Percentiles rank a stretch among this genome's conserved stretches.
Conservation (phyloP, 1,139 yeast species). For the Protomyces inouyei region DNA sequence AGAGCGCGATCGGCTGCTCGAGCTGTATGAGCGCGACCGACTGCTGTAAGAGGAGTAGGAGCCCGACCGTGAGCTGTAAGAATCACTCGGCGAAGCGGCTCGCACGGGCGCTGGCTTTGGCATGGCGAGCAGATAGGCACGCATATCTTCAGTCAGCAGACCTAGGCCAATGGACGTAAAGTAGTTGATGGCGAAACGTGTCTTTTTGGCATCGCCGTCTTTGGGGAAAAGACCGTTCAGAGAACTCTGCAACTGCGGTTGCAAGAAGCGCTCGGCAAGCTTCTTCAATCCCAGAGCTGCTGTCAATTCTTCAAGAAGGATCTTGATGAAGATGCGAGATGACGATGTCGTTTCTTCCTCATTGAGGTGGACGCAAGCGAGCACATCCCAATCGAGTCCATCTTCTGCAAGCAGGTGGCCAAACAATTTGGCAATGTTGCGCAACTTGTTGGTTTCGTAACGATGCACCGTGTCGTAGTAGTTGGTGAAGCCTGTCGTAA, state of each 20-base stretch:
- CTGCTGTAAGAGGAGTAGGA: slow-evolving; percentile 1
- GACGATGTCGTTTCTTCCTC: slow-evolving; percentile 74
- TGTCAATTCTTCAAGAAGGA: slow-evolving; percentile 71
- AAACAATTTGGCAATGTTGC: slow-evolving; percentile 80
- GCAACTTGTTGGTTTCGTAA: slow-evolving; percentile 63
- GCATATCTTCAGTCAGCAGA: slow-evolving; percentile 72
- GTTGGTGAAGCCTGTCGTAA: slow-evolving; percentile 51
- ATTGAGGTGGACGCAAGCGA: slow-evolving; percentile 53
- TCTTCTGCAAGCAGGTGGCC: slow-evolving; percentile 79
- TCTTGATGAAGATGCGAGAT: slow-evolving; percentile 74
- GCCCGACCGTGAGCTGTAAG: background rate
- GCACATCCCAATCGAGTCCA: slow-evolving; percentile 58
- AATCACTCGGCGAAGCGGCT: background rate
- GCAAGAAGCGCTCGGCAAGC: slow-evolving; percentile 50
- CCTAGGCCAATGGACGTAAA: slow-evolving; percentile 94
- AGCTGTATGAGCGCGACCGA: background rate
- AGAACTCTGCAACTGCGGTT: slow-evolving; percentile 40
- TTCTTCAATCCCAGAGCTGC: slow-evolving; percentile 65
- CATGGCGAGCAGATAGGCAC: slow-evolving; percentile 47
- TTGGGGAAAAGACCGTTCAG: slow-evolving; percentile 44
- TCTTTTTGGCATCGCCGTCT: slow-evolving; percentile 45
- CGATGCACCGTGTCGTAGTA: slow-evolving; percentile 59
- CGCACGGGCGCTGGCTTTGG: slow-evolving; percentile 10
- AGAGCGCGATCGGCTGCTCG: slow-evolving; percentile 4
- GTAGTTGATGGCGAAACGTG: slow-evolving; percentile 77